Evolutionary conservation across 768 basidiomycete species (phyloP), one percentile per base, ranked within the genome.

Genomic region (Tulasnella sp.): DNA sequence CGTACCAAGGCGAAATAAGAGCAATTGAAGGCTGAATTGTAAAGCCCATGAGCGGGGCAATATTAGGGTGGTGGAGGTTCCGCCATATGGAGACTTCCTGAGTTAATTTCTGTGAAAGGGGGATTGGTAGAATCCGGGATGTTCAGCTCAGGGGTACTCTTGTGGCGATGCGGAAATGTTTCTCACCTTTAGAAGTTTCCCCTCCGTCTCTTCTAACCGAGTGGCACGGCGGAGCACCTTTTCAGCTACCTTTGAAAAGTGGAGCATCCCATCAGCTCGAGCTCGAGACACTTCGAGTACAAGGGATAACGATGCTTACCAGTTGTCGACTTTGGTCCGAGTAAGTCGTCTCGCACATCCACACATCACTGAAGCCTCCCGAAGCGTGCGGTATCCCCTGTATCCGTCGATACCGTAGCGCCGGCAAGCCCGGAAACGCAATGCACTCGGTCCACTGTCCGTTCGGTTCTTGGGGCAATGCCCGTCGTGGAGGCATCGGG

Each of bases 301-400:
- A 5, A 61, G n/a, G 9, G 57, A 23, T 29, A 9, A 26, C 11
- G 32, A 35, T 6, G 61, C 44, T 46, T 29, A 51, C 74, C 7
- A 42, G 39, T 29, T 61, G 44, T 15, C 26, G n/a, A 32, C 39
- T 51, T 0, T n/a, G 16, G 23, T 72, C 74, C 16, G 37, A 37
- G 32, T 75, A 75, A 5, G n/a, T 40, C 18, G 46, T 48, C 29
- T 51, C 44, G 51, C 44, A 75, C 51, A 51, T 39, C 74, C 74
- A 75, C 9, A 75, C 55, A 39, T 75, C 44, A 29, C 74, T 75
- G n/a, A 75, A 75, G 0, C 74, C 74, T 23, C 74, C 74, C 4
- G 18, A 15, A 15, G 74, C 74, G 29, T 67, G 61, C 15, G 61
- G 61, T 16, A 26, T 67, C 1, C 29, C 26, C 29, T 67, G n/a